Evolutionary conservation across 2,329 filamentous ascomycete genomes (phyloP).

Genomic region (Ophiosphaerella herpotricha): DNA sequence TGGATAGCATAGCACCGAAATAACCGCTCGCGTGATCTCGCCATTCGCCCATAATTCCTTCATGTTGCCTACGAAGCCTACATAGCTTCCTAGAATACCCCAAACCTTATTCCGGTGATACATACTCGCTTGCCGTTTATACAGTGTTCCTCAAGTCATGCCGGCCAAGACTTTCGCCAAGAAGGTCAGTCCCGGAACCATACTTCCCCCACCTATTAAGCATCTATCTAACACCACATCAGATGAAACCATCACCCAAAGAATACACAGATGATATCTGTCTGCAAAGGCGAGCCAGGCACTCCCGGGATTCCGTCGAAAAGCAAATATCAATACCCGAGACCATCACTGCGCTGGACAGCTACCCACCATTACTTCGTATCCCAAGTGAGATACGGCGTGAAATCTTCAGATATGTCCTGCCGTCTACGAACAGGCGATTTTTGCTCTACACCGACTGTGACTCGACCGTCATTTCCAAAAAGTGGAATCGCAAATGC

Average conservation of each 20-base stretch:
- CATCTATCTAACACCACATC: conserved; percentile 21
- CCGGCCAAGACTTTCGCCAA: conserved; percentile 40
- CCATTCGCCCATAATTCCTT: conserved; percentile 1
- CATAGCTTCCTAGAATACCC: not conserved
- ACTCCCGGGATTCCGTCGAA: conserved; percentile 37
- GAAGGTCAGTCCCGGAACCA: conserved; percentile 34
- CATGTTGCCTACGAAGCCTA: not conserved
- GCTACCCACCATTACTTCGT: conserved; percentile 43
- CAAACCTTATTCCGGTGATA: not conserved
- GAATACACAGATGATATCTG: conserved; percentile 31
- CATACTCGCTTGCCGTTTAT: not conserved
- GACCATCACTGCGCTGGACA: conserved; percentile 43
- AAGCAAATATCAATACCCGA: conserved; percentile 45
- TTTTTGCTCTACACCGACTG: conserved; percentile 54
- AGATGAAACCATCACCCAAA: conserved; percentile 36
- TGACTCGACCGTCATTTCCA: conserved; percentile 45
- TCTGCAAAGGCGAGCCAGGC: conserved; percentile 27
- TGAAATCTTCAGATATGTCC: conserved; percentile 45
- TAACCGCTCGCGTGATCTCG: conserved; percentile 11
- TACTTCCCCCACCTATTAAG: conserved; percentile 6
- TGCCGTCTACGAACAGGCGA: conserved; percentile 47
- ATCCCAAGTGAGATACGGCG: conserved; percentile 47
- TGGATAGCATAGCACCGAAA: not conserved
- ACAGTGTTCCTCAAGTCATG: conserved; percentile 24
- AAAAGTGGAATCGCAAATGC: conserved; percentile 43